A percentile compares a stretch with the other conserved stretches of the same genome.
Evolutionary conservation across 257 asterid genomes (phyloP).

Genomic region (Primulina eburnea): DNA sequence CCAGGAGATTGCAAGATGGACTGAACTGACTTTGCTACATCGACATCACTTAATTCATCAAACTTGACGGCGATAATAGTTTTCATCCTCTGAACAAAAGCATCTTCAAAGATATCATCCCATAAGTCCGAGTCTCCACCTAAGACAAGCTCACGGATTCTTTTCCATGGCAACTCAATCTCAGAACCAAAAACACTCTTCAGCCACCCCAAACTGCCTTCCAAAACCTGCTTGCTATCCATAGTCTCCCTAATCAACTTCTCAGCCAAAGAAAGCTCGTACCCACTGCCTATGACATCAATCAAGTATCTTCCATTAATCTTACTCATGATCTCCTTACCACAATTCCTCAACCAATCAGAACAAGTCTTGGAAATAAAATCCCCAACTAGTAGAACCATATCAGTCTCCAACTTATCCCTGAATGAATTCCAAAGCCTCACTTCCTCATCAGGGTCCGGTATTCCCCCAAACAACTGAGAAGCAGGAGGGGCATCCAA

Average conservation of each 20-base stretch:
- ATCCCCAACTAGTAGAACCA: conserved; percentile 66
- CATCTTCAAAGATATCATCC: conserved; percentile 95
- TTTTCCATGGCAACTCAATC: conserved; percentile 94
- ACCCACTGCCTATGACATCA: conserved; percentile 77
- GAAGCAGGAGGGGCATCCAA: conserved; percentile 94
- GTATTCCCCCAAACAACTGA: conserved; percentile 97
- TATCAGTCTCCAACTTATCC: conserved; percentile 72
- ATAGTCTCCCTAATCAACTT: conserved; percentile 84
- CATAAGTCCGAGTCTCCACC: conserved; percentile 96
- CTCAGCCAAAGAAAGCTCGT: conserved; percentile 89
- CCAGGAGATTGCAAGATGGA: conserved; percentile 47
- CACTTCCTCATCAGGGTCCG: conserved; percentile 88
- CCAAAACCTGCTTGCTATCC: conserved; percentile 86
- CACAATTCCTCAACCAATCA: conserved; percentile 90
- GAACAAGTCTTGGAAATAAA: conserved; percentile 82
- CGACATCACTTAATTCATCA: conserved; percentile 60
- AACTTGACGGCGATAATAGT: conserved; percentile 64
- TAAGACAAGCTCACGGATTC: conserved; percentile 88
- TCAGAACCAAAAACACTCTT: conserved; percentile 97
- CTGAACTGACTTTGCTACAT: conserved; percentile 65
- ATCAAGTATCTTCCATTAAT: conserved; percentile 73
- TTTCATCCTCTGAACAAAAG: conserved; percentile 93
- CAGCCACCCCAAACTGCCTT: conserved; percentile 98
- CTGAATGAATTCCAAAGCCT: conserved; percentile 82
- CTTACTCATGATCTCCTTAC: conserved; percentile 78